Base-by-base conservation (phyloP, 116 monocot genomes). In the Zostera marina region DNA sequence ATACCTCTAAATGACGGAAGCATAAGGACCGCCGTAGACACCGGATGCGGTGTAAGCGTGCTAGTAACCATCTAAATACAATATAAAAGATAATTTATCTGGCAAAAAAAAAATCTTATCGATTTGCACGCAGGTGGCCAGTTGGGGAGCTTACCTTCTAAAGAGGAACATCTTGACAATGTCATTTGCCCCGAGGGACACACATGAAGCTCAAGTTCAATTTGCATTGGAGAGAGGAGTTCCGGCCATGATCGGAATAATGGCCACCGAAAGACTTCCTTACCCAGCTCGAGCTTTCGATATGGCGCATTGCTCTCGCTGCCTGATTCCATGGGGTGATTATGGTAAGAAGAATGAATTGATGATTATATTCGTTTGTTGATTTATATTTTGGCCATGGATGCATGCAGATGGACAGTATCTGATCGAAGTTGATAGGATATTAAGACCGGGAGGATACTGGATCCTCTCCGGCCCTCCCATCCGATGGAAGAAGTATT, bases 1-100 rank as follows among this genome's bases (percentile, higher is more conserved):
- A 73, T 88, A 11, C 47, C 83, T 0, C 42, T 88, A 20, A 80
- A 62, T 7, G 75, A 88, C 49, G 83, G 88, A 6, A 68, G 48
- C 9, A 80, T 88, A 52, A 72, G 83, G 61, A 88, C 88, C 47
- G 88, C 88, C 12, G 44, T 88, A 20, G 88, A 88, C 57, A 88
- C 88, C 15, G 88, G 88, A 7, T 88, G 88, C 47, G 88, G 88
- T 42, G 88, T 88, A 70, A 74, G 72, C 23, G 12, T 19, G n/a
- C n/a, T n/a, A n/a, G n/a, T n/a, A n/a, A n/a, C n/a, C n/a, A n/a
- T n/a, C n/a, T n/a, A n/a, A n/a, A n/a, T n/a, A n/a, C n/a, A n/a
- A n/a, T n/a, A n/a, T n/a, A n/a, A n/a, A n/a, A n/a, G n/a, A n/a
- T n/a, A n/a, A n/a, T n/a, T n/a, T n/a, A n/a, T n/a, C n/a, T n/a